phyloP scores from a whole-genome alignment of 179 eudicot genomes.

The Heliamphora pulchella region DNA sequence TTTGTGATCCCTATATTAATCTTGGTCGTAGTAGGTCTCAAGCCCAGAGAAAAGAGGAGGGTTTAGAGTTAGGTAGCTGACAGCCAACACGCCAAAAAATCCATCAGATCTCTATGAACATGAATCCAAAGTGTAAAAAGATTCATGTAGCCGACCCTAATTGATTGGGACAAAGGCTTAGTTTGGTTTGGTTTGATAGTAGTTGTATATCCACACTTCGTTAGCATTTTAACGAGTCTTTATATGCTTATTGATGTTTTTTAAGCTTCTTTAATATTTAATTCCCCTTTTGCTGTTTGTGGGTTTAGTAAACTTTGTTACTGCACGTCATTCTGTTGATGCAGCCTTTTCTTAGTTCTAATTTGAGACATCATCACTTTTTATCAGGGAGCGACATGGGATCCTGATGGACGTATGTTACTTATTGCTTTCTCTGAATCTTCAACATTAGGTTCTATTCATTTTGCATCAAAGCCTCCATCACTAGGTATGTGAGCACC shows the following conservation, averaged over 20 bases:
- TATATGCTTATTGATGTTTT: background rate
- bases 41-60: too few relatives aligned
- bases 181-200: too few relatives aligned
- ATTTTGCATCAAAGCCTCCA: constrained; percentile 95
- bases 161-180: too few relatives aligned
- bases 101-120: too few relatives aligned
- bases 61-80: too few relatives aligned
- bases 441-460: constrained; percentile 74
- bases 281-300: background rate
- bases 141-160: too few relatives aligned
- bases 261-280: background rate
- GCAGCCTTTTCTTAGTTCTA: constrained; percentile 8
- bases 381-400: constrained; percentile 90
- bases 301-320: background rate
- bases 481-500: constrained; percentile 55
- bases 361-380: background rate
- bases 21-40: background rate
- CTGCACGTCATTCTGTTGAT: background rate
- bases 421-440: constrained; percentile 81
- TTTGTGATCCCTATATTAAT: background rate
- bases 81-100: too few relatives aligned
- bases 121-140: too few relatives aligned
- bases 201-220: background rate
- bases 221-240: background rate
- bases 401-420: constrained; percentile 91